Percentiles rank a stretch among this genome's conserved stretches.
Conservation (phyloP, 2,329 filamentous ascomycete genomes). For the Fusarium fujikuroi region DNA sequence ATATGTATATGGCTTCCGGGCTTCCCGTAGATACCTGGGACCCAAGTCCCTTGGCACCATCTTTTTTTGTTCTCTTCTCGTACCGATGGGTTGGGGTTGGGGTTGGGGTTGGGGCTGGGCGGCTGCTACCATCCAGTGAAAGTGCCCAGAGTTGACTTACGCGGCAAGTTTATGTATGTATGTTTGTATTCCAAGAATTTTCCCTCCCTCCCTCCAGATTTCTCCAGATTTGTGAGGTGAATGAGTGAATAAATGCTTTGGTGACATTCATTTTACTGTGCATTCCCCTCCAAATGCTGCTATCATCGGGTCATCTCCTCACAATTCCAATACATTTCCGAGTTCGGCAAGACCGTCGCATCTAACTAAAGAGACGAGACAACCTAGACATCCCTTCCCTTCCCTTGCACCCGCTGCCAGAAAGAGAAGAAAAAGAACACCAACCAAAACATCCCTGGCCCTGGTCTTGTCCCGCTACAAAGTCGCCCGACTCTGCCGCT, state of each 20-base stretch:
- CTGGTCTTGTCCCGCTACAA: not conserved
- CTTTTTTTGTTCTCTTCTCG: constrained; percentile 10
- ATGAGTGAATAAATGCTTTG: not conserved
- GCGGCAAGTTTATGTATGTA: constrained; percentile 3
- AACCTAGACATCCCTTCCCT: not conserved
- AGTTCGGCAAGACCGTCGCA: not conserved
- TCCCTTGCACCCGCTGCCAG: not conserved
- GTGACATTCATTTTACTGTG: not conserved
- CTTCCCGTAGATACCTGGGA: constrained; percentile 6
- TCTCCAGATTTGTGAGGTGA: too few relatives aligned
- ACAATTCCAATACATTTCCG: constrained; percentile 12
- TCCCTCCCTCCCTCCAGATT: not conserved
- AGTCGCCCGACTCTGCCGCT: constrained; percentile 27
- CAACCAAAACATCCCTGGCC: constrained; percentile 1
- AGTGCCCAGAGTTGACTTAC: constrained; percentile 13
- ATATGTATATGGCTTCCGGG: not conserved
- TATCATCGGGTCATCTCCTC: constrained; percentile 21
- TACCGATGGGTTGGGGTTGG: constrained; percentile 18
- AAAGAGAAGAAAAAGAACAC: not conserved
- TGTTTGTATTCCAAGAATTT: constrained; percentile 15
- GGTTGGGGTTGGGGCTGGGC: constrained; percentile 16
- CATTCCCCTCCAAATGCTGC: not conserved
- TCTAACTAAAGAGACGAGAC: not conserved
- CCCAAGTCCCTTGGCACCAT: constrained; percentile 3
- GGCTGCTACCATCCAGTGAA: constrained; percentile 21